Conservation (phyloP, 2,329 filamentous ascomycete genomes). For the Venturiaceae sp. region DNA sequence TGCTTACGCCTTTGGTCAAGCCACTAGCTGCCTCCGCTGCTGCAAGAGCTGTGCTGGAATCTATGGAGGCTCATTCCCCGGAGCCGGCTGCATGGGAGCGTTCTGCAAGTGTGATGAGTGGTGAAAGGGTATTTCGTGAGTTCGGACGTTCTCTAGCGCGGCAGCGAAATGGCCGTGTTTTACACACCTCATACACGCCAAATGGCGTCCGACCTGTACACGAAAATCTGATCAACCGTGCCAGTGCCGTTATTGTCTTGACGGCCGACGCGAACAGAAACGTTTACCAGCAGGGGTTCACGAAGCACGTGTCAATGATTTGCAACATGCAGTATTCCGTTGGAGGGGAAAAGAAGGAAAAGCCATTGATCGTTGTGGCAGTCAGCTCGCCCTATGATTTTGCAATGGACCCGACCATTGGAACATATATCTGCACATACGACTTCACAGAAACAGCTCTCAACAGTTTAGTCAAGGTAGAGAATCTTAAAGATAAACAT, state of each 20-base stretch:
- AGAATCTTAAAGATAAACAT: constrained; percentile 49
- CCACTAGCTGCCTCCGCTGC: constrained; percentile 83
- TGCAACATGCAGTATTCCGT: constrained; percentile 70
- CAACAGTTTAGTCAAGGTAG: constrained; percentile 40
- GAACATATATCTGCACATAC: constrained; percentile 90
- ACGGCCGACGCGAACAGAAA: constrained; percentile 93
- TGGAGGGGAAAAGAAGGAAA: constrained; percentile 62
- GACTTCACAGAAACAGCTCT: constrained; percentile 93
- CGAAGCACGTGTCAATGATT: constrained; percentile 93
- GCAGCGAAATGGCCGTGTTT: constrained; percentile 72
- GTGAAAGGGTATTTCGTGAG: constrained; percentile 86
- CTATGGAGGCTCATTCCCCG: constrained; percentile 46
- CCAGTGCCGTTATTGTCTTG: constrained; percentile 79
- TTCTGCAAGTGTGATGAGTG: constrained; percentile 67
- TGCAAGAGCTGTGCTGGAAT: constrained; percentile 58
- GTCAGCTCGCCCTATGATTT: constrained; percentile 97
- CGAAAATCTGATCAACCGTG: constrained; percentile 82
- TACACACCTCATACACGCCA: constrained; percentile 92
- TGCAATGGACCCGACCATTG: constrained; percentile 80
- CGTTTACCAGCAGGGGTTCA: constrained; percentile 86
- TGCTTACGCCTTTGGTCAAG: constrained; percentile 83
- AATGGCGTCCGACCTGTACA: constrained; percentile 89
- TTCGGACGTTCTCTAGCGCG: constrained; percentile 80
- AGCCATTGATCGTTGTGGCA: constrained; percentile 81
- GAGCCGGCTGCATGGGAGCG: constrained; percentile 48